phyloP scores from a whole-genome alignment of 2,329 filamentous ascomycete genomes.

The Colletotrichum eleusines region DNA sequence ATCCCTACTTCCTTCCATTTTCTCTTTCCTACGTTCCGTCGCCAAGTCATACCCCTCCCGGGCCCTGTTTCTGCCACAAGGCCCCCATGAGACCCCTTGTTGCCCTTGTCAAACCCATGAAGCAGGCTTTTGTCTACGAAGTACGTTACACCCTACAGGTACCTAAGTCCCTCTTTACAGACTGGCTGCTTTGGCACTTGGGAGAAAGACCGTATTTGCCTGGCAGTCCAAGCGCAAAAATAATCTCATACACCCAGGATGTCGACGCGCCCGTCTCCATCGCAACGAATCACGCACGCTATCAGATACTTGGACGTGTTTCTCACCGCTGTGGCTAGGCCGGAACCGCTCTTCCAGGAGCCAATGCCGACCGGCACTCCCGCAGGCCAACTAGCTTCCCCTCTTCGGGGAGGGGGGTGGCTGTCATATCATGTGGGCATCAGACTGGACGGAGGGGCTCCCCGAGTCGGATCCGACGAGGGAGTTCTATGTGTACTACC shows the following conservation, averaged over 20 bases:
- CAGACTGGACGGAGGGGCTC: neutral
- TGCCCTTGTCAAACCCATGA: constrained; percentile 4
- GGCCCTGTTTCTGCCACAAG: constrained; percentile 4
- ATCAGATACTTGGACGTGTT: constrained; percentile 2
- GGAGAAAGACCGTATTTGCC: neutral
- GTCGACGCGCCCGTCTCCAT: neutral
- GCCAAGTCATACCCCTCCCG: neutral
- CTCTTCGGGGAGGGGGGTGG: neutral
- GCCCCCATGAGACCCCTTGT: constrained; percentile 5
- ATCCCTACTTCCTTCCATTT: neutral
- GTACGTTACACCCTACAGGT: too few relatives aligned
- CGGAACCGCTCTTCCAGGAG: neutral
- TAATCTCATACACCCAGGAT: neutral
- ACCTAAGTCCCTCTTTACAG: neutral
- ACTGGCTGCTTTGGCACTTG: neutral
- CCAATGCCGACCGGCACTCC: neutral
- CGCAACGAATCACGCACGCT: neutral
- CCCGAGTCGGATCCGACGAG: constrained; percentile 14
- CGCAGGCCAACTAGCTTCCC: neutral
- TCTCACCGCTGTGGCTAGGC: neutral
- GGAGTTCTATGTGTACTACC: neutral
- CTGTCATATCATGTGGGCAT: constrained; percentile 3
- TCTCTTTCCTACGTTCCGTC: neutral
- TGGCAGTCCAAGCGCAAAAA: neutral
- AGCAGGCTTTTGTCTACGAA: neutral